Base-by-base conservation (phyloP, 2,329 filamentous ascomycete genomes). In the Colletotrichum sp. region DNA sequence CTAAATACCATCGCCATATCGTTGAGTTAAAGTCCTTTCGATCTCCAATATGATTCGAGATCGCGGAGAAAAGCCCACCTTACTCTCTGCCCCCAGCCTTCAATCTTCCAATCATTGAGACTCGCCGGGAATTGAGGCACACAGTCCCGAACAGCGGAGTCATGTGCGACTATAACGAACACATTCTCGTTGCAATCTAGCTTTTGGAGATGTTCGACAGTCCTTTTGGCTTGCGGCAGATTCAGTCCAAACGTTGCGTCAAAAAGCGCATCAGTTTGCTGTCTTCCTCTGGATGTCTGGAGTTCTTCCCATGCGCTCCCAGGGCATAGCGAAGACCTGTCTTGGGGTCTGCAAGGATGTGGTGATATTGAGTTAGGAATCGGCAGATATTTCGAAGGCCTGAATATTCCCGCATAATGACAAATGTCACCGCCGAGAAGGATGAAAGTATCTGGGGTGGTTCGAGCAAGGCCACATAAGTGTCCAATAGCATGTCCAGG, bases 381-480 rank as follows among this genome's bases (percentile, higher is more conserved):
- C 1, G 84, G 84, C 0, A 83, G 72, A 72, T 83, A 81, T 52
- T 77, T 63, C 0, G 84, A 84, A 0, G 86, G 86, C 2, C 86
- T 79, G 13, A 86, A 79, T 36, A 82, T 80, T 24, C 85, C 85
- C 4, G 81, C 81, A 59, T 84, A 84, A 77, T 88, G 87, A 18
- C 84, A 87, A 22, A 84, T 78, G 73, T 89, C 87, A 4, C 83
- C 87, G 0, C 86, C 86, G 72, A 88, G 80, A 12, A 88, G 81
- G 8, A 88, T 74, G 71, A 87, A 88, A 0, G 85, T 85, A 32
- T 82, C 79, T 0, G 84, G 80, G 26, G 71, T 85, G 0, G 84
- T 85, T 10, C 87, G 79, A 3, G 85, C 87, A 6, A 89, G 77
- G 3, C 81, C 87, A 60, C 83, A 86, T 0, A 88, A 80, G 71